Base-by-base conservation (phyloP, 2,329 filamentous ascomycete genomes). In the Talaromyces sp. region DNA sequence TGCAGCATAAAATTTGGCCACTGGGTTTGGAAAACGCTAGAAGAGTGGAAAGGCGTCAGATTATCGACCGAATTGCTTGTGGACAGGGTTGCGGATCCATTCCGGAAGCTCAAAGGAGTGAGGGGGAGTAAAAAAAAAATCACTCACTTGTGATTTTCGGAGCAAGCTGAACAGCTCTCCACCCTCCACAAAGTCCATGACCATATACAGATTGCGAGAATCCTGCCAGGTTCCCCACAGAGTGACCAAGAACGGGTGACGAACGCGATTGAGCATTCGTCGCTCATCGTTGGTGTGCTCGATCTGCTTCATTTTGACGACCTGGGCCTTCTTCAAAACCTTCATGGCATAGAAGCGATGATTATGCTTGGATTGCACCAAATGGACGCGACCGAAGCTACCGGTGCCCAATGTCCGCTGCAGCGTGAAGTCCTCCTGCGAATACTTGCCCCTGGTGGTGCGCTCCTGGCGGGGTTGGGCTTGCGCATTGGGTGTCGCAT, bases 291-390 rank as follows among this genome's bases (percentile, higher is more conserved):
- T 99, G 63, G 94, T 99, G 77, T 99, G 94, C 76, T 99, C 94
- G 55, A 99, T 91, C 76, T 99, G 94, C 84, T 99, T 99, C 94
- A 99, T 97, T 80, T 96, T 96, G 74, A 99, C 91, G 49, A 99
- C 93, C 77, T 99, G 94, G 44, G 87, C 87, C 82, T 99, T 99
- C 75, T 99, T 99, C 75, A 99, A 79, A 61, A 99, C 94, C 79
- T 99, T 99, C 76, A 99, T 88, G 41, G 94, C 94, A 77, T 99
- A 99, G 80, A 92, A 99, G 57, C 94, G 87, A 76, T 96, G 90
- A 75, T 99, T 99, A 78, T 99, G 94, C 75, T 92, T 94, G 61
- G 92, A 97, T 77, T 97, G 94, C 48, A 97, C 94, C 55, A 99
- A 80, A 71, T 99, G 94, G 40, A 99, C 94, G 63, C 94, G 85